Conservation (phyloP, 1,284 basidiomycete genomes). For the Inonotus hispidus region DNA sequence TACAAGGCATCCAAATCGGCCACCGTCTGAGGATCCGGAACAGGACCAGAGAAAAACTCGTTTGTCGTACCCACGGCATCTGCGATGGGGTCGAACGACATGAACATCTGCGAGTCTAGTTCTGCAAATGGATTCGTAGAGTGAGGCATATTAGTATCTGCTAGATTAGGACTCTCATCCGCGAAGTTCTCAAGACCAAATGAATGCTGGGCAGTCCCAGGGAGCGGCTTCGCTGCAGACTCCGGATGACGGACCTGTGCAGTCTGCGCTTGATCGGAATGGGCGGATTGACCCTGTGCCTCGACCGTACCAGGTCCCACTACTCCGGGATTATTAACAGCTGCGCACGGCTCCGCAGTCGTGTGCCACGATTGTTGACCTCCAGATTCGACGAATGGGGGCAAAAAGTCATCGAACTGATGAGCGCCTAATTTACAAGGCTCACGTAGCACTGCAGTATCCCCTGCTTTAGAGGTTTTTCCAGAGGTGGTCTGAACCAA, state of each 20-base stretch:
- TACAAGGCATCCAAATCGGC: background rate
- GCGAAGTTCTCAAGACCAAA: background rate
- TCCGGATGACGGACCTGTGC: background rate
- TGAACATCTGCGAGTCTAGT: background rate
- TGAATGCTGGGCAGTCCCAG: background rate
- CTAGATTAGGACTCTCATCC: background rate
- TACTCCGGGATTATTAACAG: background rate
- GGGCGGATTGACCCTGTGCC: background rate
- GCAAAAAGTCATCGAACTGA: background rate
- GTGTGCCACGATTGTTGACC: background rate
- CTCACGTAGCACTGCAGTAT: background rate
- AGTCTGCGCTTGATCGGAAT: background rate
- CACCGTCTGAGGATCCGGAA: background rate
- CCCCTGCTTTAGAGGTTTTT: background rate
- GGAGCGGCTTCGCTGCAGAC: background rate
- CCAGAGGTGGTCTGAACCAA: background rate
- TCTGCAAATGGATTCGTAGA: background rate
- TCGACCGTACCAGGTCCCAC: background rate
- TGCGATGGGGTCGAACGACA: background rate
- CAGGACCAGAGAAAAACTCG: background rate
- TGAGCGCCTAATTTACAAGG: background rate
- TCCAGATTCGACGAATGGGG: background rate
- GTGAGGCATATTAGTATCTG: background rate
- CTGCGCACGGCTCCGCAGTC: background rate
- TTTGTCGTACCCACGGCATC: background rate